Conservation (phyloP, 2,329 filamentous ascomycete genomes). For the Pseudogymnoascus sp. region DNA sequence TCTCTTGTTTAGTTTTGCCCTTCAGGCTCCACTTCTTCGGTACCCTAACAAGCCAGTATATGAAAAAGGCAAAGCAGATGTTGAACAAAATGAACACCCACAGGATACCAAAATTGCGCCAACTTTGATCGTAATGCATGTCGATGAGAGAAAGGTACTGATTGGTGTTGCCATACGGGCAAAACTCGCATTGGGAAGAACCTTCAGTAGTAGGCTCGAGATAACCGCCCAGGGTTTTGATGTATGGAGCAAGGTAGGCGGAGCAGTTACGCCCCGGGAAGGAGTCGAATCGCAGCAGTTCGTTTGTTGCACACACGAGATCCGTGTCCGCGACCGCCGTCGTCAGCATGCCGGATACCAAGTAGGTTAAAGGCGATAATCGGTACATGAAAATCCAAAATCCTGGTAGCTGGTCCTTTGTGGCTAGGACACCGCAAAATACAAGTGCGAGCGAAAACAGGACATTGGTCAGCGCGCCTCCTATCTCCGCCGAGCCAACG, state of each 20-base stretch:
- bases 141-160: constrained; percentile 39
- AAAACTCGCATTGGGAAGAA: constrained; percentile 45
- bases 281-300: constrained; percentile 56
- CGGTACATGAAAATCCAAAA: constrained; percentile 84
- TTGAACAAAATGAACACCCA: constrained; percentile 52
- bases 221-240: constrained; percentile 41
- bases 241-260: constrained; percentile 47
- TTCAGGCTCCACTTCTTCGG: constrained; percentile 30
- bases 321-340: constrained; percentile 57
- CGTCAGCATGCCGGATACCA: constrained; percentile 63
- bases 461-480: constrained; percentile 65
- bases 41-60: constrained; percentile 45
- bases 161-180: constrained; percentile 44
- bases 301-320: constrained; percentile 59
- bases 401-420: constrained; percentile 50
- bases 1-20: not conserved
- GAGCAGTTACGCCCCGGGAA: constrained; percentile 46
- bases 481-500: constrained; percentile 64
- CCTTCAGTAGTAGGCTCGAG: constrained; percentile 28
- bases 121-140: constrained; percentile 49
- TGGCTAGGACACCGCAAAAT: constrained; percentile 65
- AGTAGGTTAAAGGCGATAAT: constrained; percentile 71
- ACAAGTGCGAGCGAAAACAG: constrained; percentile 63
- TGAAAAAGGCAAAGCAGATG: constrained; percentile 40
- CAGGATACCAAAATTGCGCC: constrained; percentile 60